Evolutionary conservation across 129 eudicot genomes (phyloP), one percentile per base, ranked within the genome.

Genomic region (Smallanthus sonchifolius): DNA sequence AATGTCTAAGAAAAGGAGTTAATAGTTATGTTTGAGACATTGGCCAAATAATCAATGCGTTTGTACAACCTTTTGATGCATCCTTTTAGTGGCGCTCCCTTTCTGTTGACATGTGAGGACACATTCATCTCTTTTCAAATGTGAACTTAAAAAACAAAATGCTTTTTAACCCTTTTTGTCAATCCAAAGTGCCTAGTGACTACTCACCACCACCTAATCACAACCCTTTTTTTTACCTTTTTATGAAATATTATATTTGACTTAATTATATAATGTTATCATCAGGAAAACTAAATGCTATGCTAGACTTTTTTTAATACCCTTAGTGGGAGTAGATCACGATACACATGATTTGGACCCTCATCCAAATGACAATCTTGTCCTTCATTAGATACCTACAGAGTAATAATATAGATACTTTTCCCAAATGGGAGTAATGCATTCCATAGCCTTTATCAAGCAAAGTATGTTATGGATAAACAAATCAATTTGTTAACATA

Each of bases 321-420:
- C 14, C 10, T 24, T 43, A 60, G 62, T 72, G 75, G 83, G 78
- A 36, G 76, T 67, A 65, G 60, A 79, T 73, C 77, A 80, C 82
- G 42, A 82, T 82, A 56, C 81, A 82, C 82, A 51, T 73, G 84
- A 79, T 80, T 72, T 75, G 72, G 76, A 79, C 82, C 57, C 15
- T 7, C 38, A 68, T 14, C 17, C 67, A 47, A 52, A 44, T 55
- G 65, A 80, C 73, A 28, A 39, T 34, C 15, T 37, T 51, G 49
- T 51, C 73, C 47, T 73, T 57, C 47, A 19, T 36, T 5, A 39
- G 30, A 1, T 24, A 24, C 30, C 30, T 1, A 24, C 1, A 24
- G 30, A 24, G 30, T 24, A 24, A 24, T 24, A 24, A 24, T 24
- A 1, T 24, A 24, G 30, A 24, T 1, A 24, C 30, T 24, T 24